A percentile compares a stretch with the other conserved stretches of the same genome.
These are phyloP conservation scores for Coemansia sp. DNA, from an alignment of 192 early-diverging fungal genomes.

Conservation along the genomic window DNA sequence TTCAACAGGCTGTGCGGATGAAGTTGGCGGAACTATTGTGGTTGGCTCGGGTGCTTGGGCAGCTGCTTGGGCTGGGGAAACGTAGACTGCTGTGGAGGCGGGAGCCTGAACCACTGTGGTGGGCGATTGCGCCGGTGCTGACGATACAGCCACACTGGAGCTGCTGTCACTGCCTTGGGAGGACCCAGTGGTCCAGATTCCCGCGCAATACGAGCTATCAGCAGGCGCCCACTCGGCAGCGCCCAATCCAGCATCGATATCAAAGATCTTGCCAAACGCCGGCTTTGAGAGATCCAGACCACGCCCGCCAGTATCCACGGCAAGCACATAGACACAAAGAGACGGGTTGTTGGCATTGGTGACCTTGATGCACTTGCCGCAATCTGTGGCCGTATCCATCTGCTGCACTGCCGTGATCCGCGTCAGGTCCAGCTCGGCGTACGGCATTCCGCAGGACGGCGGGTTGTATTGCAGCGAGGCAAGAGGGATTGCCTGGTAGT, in stretches of 20 bases:
- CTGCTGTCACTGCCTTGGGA: not conserved
- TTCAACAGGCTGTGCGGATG: not conserved
- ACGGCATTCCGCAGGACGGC: slow-evolving; percentile 60
- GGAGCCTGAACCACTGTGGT: not conserved
- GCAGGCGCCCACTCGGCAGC: slow-evolving; percentile 52
- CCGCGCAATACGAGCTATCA: slow-evolving; percentile 44
- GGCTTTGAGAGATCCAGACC: slow-evolving; percentile 57
- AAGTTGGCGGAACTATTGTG: not conserved
- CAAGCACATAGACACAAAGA: slow-evolving; percentile 56
- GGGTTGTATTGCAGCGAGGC: slow-evolving; percentile 48
- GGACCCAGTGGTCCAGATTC: slow-evolving; percentile 46
- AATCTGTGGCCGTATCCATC: slow-evolving; percentile 47
- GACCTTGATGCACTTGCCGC: slow-evolving; percentile 58
- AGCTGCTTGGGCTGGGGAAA: not conserved
- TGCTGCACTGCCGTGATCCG: slow-evolving; percentile 57
- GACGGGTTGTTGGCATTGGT: slow-evolving; percentile 39
- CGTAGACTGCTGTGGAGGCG: not conserved
- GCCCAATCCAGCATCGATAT: slow-evolving; percentile 49
- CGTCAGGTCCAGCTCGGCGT: slow-evolving; percentile 50
- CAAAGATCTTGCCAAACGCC: slow-evolving; percentile 53
- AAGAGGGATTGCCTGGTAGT: slow-evolving; percentile 50
- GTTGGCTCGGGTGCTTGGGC: not conserved
- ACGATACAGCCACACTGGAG: not conserved
- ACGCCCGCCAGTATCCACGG: slow-evolving; percentile 56
- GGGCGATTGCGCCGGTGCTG: not conserved